Evolutionary conservation across 2,329 filamentous ascomycete species (phyloP).

Genomic region (Fonsecaea pedrosoi): DNA sequence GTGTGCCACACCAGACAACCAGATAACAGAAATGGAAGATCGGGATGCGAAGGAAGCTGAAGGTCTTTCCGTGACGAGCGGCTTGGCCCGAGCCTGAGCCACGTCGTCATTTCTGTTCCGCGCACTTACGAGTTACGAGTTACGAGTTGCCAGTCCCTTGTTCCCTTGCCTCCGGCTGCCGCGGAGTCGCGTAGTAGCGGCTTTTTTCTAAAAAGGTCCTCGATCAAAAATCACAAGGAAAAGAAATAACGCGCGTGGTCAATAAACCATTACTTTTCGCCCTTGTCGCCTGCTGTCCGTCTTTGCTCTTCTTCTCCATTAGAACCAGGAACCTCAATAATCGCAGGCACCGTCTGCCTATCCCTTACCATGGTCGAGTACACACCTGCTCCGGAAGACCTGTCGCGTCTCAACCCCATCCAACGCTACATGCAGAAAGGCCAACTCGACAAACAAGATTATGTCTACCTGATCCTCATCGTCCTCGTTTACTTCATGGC

Average conservation of each 20-base stretch:
- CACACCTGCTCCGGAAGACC: slow-evolving; percentile 33
- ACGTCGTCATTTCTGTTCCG: neutral
- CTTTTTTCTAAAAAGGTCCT: neutral
- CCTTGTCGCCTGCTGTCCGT: neutral
- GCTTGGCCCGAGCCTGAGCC: slow-evolving; percentile 2
- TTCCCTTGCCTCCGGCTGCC: slow-evolving; percentile 8
- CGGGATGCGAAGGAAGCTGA: slow-evolving; percentile 1
- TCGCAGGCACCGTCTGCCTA: neutral
- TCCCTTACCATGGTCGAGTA: slow-evolving; percentile 36
- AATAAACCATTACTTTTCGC: neutral
- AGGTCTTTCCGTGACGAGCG: neutral
- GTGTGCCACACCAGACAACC: neutral
- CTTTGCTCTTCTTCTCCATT: neutral
- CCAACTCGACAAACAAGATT: slow-evolving; percentile 37
- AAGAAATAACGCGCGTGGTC: neutral
- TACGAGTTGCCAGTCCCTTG: too few relatives aligned
- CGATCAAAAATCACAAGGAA: neutral
- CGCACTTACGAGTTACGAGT: neutral
- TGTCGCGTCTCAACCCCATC: slow-evolving; percentile 39
- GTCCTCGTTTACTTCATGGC: slow-evolving; percentile 37
- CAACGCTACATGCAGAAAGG: slow-evolving; percentile 41
- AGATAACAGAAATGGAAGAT: neutral
- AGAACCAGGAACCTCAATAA: neutral
- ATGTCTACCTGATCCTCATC: slow-evolving; percentile 32
- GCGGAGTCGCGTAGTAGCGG: slow-evolving; percentile 3